Percentiles rank a stretch among this genome's conserved stretches.
These are phyloP conservation scores for Yamadazyma philogaea DNA, from an alignment of 805 yeast genomes.

Conservation along the genomic window DNA sequence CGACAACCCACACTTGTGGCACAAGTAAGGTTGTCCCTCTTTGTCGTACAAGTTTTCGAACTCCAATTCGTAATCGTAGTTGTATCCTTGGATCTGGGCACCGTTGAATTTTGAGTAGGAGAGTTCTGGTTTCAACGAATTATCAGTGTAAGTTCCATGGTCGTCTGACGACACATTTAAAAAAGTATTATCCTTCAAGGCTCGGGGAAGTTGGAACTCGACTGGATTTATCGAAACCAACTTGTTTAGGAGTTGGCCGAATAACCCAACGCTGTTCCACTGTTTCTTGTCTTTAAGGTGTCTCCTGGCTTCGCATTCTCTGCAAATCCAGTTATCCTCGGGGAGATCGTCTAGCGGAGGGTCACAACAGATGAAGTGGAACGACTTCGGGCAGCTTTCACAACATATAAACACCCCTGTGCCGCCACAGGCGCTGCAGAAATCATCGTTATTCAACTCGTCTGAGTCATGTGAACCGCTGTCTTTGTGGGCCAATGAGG, in stretches of 20 bases:
- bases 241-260: slow-evolving; percentile 63
- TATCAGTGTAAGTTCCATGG: slow-evolving; percentile 68
- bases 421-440: slow-evolving; percentile 86
- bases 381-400: slow-evolving; percentile 87
- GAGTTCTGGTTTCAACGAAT: slow-evolving; percentile 44
- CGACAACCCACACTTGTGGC: slow-evolving; percentile 73
- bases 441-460: slow-evolving; percentile 66
- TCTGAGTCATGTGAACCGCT: slow-evolving; percentile 7
- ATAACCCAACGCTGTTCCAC: slow-evolving; percentile 45
- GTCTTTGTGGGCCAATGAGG: neutral
- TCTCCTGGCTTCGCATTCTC: slow-evolving; percentile 58
- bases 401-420: slow-evolving; percentile 90
- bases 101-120: slow-evolving; percentile 34
- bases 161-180: slow-evolving; percentile 66
- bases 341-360: slow-evolving; percentile 89
- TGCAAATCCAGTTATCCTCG: slow-evolving; percentile 87
- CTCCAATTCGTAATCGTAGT: slow-evolving; percentile 50
- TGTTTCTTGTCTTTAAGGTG: slow-evolving; percentile 19
- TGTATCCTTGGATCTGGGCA: slow-evolving; percentile 33
- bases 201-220: slow-evolving; percentile 56
- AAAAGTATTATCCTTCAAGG: slow-evolving; percentile 62
- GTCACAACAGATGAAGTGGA: slow-evolving; percentile 86
- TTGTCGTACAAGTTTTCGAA: slow-evolving; percentile 66
- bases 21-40: slow-evolving; percentile 63
- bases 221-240: slow-evolving; percentile 48